Evolutionary conservation across 108 stramenopile genomes (phyloP).

Genomic region (Bacterosira constricta): DNA sequence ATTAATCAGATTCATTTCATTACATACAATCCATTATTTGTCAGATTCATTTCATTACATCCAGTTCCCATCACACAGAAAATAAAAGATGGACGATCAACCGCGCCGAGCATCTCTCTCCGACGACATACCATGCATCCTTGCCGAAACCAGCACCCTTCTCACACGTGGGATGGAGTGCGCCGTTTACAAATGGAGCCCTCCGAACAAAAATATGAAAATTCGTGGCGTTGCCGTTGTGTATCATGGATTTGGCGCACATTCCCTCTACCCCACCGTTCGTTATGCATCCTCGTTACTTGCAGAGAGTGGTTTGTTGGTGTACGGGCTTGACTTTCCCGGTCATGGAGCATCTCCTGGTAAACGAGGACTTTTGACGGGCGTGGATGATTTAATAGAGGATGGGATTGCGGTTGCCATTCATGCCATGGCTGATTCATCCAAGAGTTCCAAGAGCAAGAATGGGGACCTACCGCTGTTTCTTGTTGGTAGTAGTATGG

Average conservation of each 20-base stretch:
- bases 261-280: slow-evolving; percentile 80
- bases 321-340: slow-evolving; percentile 71
- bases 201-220: slow-evolving; percentile 8
- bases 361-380: slow-evolving; percentile 59
- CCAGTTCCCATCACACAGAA: too few species aligned
- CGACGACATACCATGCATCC: slow-evolving; percentile 3
- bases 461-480: slow-evolving; percentile 49
- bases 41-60: too few species aligned
- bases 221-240: slow-evolving; percentile 65
- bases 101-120: not conserved
- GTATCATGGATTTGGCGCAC: slow-evolving; percentile 84
- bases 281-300: slow-evolving; percentile 75
- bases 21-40: too few species aligned
- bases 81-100: too few species aligned
- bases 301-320: slow-evolving; percentile 55
- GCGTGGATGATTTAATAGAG: slow-evolving; percentile 58
- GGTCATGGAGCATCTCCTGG: slow-evolving; percentile 81
- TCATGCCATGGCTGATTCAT: slow-evolving; percentile 43
- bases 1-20: too few species aligned
- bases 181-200: slow-evolving; percentile 55
- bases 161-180: slow-evolving; percentile 57
- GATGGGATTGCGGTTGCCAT: slow-evolving; percentile 60
- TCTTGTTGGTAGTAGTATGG: slow-evolving; percentile 81
- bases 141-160: slow-evolving; percentile 17
- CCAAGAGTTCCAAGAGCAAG: not conserved